These are phyloP conservation scores for Fusarium armeniacum DNA, from an alignment of 2,329 filamentous ascomycete genomes.

Conservation along the genomic window DNA sequence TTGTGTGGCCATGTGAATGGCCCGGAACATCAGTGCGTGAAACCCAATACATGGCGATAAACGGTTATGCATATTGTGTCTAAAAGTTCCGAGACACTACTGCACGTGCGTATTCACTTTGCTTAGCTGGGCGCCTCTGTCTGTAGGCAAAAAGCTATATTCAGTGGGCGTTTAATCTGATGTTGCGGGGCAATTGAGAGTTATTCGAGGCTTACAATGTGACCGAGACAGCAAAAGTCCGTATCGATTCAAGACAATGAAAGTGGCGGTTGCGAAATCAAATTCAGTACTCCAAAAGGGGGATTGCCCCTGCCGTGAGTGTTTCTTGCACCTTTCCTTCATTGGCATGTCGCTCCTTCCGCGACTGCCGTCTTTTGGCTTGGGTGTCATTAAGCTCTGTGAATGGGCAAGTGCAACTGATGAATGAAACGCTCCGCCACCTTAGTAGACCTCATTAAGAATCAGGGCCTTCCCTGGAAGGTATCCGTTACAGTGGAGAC, in stretches of 20 bases:
- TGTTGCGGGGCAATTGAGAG: slow-evolving; percentile 23
- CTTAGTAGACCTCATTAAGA: slow-evolving; percentile 43
- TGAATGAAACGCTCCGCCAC: slow-evolving; percentile 50
- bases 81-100: slow-evolving; percentile 39
- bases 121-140: slow-evolving; percentile 34
- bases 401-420: slow-evolving; percentile 38
- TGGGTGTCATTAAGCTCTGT: slow-evolving; percentile 37
- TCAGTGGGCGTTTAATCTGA: slow-evolving; percentile 30
- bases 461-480: slow-evolving; percentile 31
- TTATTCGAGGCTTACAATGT: slow-evolving; percentile 18
- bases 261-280: slow-evolving; percentile 15
- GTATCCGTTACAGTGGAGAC: slow-evolving; percentile 19
- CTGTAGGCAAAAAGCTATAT: background rate
- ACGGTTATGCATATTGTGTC: slow-evolving; percentile 36
- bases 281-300: slow-evolving; percentile 14
- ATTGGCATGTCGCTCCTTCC: slow-evolving; percentile 23
- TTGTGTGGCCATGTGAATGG: slow-evolving; percentile 12
- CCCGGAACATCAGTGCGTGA: slow-evolving; percentile 1
- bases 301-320: slow-evolving; percentile 16
- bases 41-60: slow-evolving; percentile 26
- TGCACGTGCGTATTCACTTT: slow-evolving; percentile 27
- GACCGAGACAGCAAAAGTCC: background rate
- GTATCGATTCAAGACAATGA: slow-evolving; percentile 1
- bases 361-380: slow-evolving; percentile 25
- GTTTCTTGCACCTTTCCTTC: slow-evolving; percentile 28